Base-by-base conservation (phyloP, 2,329 filamentous ascomycete species). In the Lizonia empirigonia region DNA sequence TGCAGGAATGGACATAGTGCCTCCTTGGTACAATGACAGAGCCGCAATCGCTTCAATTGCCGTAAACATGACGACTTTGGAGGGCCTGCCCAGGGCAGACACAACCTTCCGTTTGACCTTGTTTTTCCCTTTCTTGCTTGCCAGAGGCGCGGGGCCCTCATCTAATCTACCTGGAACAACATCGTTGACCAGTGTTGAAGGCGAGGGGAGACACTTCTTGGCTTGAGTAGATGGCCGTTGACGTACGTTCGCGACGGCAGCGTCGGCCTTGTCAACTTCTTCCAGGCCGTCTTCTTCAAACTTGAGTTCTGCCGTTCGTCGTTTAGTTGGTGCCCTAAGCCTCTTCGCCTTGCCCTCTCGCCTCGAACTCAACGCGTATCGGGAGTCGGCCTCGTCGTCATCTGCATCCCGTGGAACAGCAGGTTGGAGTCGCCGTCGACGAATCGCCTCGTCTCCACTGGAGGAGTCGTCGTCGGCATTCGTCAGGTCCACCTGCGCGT, bases 41-140 rank as follows among this genome's bases (percentile, higher is more conserved):
- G 36, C 33, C 22, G 47, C 38, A 9, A 62, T 29, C 10, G 59
- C 59, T 33, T 60, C 48, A 22, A 27, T 3, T 1, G 40, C 26
- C 1, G 59, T 56, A 46, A 58, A 58, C 57, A 60, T 62, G 19
- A 58, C 7, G n/a, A 34, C 9, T 7, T 27, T 47, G 3, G 37
- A 42, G 26, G 37, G 27, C 3, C 23, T 18, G 15, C 33, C 27
- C 3, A 10, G 5, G 1, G 26, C 9, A 8, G 16, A 19, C 12
- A 16, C 23, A 7, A 2, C 10, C 9, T 12, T 29, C 12, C 16
- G 20, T 9, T 18, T 7, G 7, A 18, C 6, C 16, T 22, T 19
- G 12, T 18, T 22, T 22, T 29, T 42, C 18, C n/a, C 27, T 24
- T 33, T n/a, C 10, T 9, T 13, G 7, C 6, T 37, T 13, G 10